phyloP scores from a whole-genome alignment of 306 rosid genomes.

The Rosa multiflora region DNA sequence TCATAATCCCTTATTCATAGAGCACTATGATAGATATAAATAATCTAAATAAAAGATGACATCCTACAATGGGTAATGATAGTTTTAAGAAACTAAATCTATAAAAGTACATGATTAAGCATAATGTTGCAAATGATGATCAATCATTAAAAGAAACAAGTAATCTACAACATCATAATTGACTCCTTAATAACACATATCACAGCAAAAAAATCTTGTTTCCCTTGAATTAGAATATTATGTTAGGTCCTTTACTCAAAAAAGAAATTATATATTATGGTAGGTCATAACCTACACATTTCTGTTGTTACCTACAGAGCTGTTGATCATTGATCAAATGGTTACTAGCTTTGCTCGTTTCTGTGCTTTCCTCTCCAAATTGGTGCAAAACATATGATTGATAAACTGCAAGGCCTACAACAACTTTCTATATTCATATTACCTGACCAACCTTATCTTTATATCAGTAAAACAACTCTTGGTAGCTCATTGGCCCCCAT shows the following conservation, averaged over 20 bases:
- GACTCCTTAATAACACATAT: not conserved
- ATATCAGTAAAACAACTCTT: not conserved
- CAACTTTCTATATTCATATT: not conserved
- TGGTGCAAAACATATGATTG: not conserved
- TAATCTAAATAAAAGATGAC: no score
- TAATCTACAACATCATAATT: not conserved
- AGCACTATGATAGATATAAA: not conserved
- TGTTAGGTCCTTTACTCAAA: not conserved
- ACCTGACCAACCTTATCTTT: not conserved
- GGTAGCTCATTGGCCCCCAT: conserved; percentile 1
- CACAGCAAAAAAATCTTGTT: not conserved
- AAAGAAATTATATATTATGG: not conserved
- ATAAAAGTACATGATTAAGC: not conserved
- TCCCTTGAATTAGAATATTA: not conserved
- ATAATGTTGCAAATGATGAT: not conserved
- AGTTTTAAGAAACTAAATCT: not conserved
- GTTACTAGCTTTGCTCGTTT: not conserved
- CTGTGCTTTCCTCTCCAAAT: conserved; percentile 3
- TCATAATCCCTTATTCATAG: conserved; percentile 6
- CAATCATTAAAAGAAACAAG: conserved; percentile 6
- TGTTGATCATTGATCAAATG: not conserved
- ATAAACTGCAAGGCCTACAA: not conserved
- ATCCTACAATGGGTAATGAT: not conserved
- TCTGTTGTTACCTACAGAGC: not conserved
- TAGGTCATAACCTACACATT: not conserved